Conservation (phyloP, 257 asterid species). For the Przewalskia tangutica region DNA sequence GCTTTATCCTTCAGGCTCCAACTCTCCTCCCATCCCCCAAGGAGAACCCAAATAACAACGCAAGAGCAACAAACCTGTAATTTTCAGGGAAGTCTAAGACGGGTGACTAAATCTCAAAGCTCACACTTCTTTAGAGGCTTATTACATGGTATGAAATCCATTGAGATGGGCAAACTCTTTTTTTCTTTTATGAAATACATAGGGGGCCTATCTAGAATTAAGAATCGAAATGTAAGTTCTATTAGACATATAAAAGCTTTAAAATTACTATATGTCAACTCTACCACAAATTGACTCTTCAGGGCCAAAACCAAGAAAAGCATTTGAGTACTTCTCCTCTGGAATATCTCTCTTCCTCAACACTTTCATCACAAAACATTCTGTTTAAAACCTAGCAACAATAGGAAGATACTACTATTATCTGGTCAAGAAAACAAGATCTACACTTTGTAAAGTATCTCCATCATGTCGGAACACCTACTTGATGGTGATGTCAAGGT, state of each 20-base stretch:
- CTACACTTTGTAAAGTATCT: neutral
- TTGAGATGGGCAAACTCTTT: neutral
- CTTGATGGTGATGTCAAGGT: conserved; percentile 95
- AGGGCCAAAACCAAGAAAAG: conserved; percentile 97
- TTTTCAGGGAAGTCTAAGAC: neutral
- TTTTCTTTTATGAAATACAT: neutral
- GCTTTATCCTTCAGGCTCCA: neutral
- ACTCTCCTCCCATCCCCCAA: neutral
- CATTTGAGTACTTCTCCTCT: conserved; percentile 87
- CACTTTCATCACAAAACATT: conserved; percentile 84
- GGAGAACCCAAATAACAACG: neutral
- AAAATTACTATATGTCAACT: conserved; percentile 85
- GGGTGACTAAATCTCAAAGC: neutral
- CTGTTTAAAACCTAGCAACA: conserved; percentile 71
- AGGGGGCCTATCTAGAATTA: neutral
- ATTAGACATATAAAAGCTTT: neutral
- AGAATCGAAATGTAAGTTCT: neutral
- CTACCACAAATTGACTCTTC: conserved; percentile 82
- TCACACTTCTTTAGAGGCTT: neutral
- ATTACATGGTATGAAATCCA: neutral
- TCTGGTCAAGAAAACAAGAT: neutral
- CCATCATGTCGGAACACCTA: conserved; percentile 12
- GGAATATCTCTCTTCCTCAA: conserved; percentile 90
- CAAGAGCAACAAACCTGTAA: neutral
- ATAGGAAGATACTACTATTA: neutral